Evolutionary conservation across 139 green algal genomes (phyloP).

Genomic region (Chlorella ohadii): DNA sequence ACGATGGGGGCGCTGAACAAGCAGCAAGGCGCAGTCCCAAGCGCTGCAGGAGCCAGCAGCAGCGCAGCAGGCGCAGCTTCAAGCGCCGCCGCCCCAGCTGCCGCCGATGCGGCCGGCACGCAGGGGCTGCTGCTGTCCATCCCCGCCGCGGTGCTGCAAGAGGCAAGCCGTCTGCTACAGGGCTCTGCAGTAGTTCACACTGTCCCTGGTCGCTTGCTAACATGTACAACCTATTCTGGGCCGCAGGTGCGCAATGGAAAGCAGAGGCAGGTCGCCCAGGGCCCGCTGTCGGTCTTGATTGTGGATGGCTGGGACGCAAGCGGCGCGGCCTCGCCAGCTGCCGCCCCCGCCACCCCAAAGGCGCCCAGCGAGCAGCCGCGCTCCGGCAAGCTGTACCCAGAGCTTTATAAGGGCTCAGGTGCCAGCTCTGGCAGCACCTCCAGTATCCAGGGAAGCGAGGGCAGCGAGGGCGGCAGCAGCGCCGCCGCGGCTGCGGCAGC

Average conservation of each 20-base stretch:
- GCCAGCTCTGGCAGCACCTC: not conserved
- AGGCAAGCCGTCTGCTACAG: no score
- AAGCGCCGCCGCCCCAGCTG: not conserved
- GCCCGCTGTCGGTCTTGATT: not conserved
- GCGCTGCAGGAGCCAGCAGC: not conserved
- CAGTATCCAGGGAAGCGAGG: not conserved
- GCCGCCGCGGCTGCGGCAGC: no score
- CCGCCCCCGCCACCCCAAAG: not conserved
- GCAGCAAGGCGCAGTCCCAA: not conserved
- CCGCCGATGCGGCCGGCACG: not conserved
- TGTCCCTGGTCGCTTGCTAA: no score
- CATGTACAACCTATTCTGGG: no score
- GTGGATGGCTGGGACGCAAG: not conserved
- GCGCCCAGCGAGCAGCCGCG: not conserved
- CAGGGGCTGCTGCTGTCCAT: slow-evolving; percentile 2
- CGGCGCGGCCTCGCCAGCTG: not conserved
- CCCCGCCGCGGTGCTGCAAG: not conserved
- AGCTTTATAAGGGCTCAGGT: not conserved
- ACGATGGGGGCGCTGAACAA: not conserved
- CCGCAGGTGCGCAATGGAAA: not conserved
- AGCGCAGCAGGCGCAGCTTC: not conserved
- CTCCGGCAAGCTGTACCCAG: not conserved
- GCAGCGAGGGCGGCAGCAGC: no score
- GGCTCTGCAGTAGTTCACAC: no score
- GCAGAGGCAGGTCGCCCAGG: not conserved